Evolutionary conservation across 768 basidiomycete genomes (phyloP).

Genomic region (Pleurotus ostreatus): DNA sequence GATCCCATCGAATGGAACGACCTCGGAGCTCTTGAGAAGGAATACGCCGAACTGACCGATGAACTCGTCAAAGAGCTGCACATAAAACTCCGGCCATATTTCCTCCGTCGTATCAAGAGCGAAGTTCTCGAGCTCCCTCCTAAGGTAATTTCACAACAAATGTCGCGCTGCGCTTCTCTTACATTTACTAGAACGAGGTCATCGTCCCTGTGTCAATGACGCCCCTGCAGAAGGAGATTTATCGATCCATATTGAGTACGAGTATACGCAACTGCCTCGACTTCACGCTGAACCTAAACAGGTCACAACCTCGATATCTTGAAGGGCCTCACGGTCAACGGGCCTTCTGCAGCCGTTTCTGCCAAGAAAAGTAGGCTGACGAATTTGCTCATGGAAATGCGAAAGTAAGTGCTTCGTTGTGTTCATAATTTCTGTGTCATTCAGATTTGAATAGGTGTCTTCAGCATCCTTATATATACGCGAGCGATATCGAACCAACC

Average conservation of each 20-base stretch:
- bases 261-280: conserved; percentile 11
- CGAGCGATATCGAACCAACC: conserved; percentile 72
- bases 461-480: conserved; percentile 89
- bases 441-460: conserved; percentile 51
- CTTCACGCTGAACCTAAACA: conserved; percentile 21
- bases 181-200: conserved; percentile 66
- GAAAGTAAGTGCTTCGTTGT: conserved; percentile 54
- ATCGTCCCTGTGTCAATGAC: conserved; percentile 90
- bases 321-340: conserved; percentile 36
- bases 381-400: conserved; percentile 83
- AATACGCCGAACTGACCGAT: conserved; percentile 76
- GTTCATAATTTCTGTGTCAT: not conserved
- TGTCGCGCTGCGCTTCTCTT: no score
- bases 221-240: conserved; percentile 82
- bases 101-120: conserved; percentile 89
- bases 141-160: conserved; percentile 49
- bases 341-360: conserved; percentile 34
- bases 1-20: conserved; percentile 75
- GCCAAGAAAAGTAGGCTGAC: conserved; percentile 58
- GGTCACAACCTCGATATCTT: conserved; percentile 71
- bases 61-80: conserved; percentile 81
- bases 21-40: conserved; percentile 65
- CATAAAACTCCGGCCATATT: conserved; percentile 77
- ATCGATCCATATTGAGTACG: conserved; percentile 78
- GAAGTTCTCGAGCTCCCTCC: conserved; percentile 91